Evolutionary conservation across 192 early-diverging fungal species (phyloP), one percentile per base, ranked within the genome.

Genomic region (Pilaira anomala): DNA sequence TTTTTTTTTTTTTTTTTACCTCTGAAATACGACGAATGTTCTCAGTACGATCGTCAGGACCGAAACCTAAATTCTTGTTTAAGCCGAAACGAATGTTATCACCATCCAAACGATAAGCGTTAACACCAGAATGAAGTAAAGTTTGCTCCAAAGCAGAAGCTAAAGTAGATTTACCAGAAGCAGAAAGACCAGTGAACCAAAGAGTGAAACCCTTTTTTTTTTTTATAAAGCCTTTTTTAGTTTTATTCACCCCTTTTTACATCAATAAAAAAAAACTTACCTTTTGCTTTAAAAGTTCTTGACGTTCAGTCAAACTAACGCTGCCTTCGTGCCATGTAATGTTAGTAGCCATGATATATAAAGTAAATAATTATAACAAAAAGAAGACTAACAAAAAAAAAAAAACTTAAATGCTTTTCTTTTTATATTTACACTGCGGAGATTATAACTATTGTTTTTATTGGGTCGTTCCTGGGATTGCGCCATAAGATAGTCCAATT

Each of bases 21-120:
- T 97, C 95, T 11, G 90, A 85, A 70, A 97, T 94, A 50, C 95
- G 85, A 33, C 95, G 88, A 75, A 97, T 97, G 85, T 97, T 97
- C 70, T 97, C 95, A 1, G 88, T 87, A 53, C 95, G 87, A 64
- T 94, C 95, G 48, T 88, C 87, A 48, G 91, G 91, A 52, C 90
- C 90, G 67, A 95, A 97, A 26, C 92, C 91, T 22, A 97, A 79
- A 73, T 95, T 90, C 78, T 94, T 95, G 85, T 97, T 97, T 44
- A 97, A 76, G 24, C 95, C 95, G 66, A 97, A 97, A n/a, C 95
- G 88, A 53, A 97, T 90, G 77, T 97, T 97, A 80, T 97, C 95
- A 42, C 95, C 95, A 68, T 97, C 95, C 57, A 97, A 85, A 22
- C 95, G 88, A 76, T 97, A 97, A 26, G 87, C 85, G n/a, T 77